These are phyloP conservation scores for Brasenia schreberi DNA, from an alignment of 164 flowering plant species.

Conservation along the genomic window DNA sequence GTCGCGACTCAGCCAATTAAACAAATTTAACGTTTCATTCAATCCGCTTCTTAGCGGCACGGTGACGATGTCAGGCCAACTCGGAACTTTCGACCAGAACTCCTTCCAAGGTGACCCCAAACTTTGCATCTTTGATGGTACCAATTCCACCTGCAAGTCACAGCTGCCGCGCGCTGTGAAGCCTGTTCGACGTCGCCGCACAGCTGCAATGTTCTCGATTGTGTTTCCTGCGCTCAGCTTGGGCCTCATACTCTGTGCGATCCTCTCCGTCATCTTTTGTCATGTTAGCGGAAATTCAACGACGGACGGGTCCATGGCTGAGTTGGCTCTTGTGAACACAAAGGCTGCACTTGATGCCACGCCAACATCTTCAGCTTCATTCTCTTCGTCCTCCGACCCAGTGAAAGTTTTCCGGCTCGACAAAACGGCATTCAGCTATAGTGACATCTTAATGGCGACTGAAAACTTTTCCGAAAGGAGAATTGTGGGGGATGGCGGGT, in stretches of 20 bases:
- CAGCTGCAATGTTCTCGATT: background rate
- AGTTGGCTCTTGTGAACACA: background rate
- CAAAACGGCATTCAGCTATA: slow-evolving; percentile 55
- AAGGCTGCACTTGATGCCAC: background rate
- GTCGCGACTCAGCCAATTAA: slow-evolving; percentile 41
- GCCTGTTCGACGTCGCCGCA: background rate
- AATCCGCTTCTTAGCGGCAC: slow-evolving; percentile 58
- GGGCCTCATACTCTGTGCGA: slow-evolving; percentile 23
- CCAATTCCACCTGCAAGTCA: background rate
- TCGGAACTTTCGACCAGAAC: slow-evolving; percentile 57
- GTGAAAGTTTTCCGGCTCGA: slow-evolving; percentile 59
- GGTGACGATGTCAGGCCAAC: slow-evolving; percentile 57
- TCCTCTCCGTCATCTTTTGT: slow-evolving; percentile 6
- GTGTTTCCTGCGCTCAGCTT: background rate
- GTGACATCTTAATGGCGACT: slow-evolving; percentile 64
- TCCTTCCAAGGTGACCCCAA: slow-evolving; percentile 67
- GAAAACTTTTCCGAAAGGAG: slow-evolving; percentile 47
- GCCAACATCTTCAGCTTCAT: background rate
- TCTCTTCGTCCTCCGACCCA: slow-evolving; percentile 26
- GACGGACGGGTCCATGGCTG: slow-evolving; percentile 1
- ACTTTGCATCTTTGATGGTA: slow-evolving; percentile 24
- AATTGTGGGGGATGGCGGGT: slow-evolving; percentile 74
- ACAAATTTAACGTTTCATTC: slow-evolving; percentile 74
- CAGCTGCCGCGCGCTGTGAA: background rate
- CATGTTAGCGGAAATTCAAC: background rate